These are phyloP conservation scores for Rhodotorula graminis DNA, from an alignment of 768 basidiomycete genomes.

Conservation along the genomic window DNA sequence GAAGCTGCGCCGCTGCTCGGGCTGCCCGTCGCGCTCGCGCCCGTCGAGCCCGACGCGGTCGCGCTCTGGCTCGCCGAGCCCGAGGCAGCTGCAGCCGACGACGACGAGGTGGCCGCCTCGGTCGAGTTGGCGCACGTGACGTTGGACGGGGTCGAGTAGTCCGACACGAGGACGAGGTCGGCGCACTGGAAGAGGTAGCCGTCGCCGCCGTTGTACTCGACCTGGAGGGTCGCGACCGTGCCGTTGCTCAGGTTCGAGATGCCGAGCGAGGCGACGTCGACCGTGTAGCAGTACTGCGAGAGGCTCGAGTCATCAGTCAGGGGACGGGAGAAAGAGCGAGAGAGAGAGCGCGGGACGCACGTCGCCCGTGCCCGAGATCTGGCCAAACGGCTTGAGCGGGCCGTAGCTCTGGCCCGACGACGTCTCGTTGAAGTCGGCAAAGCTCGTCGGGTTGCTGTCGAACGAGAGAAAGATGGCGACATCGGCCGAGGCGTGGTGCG, in stretches of 20 bases:
- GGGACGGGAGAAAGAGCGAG: no score
- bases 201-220: constrained; percentile 67
- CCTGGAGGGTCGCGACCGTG: constrained; percentile 67
- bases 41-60: neutral
- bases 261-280: constrained; percentile 57
- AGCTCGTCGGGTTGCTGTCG: constrained; percentile 57
- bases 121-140: constrained; percentile 41
- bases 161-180: constrained; percentile 65
- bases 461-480: constrained; percentile 54
- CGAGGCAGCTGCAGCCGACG: neutral
- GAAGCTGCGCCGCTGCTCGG: neutral
- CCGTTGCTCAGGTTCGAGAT: constrained; percentile 59
- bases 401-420: constrained; percentile 49
- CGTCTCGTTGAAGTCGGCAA: constrained; percentile 59
- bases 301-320: no score
- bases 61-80: neutral
- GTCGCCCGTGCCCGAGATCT: constrained; percentile 56
- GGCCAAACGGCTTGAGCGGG: constrained; percentile 49
- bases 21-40: neutral
- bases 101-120: constrained; percentile 5
- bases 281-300: constrained; percentile 58
- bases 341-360: neutral
- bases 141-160: constrained; percentile 54
- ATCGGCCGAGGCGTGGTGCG: constrained; percentile 62
- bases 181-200: constrained; percentile 70